Percentiles rank a stretch among this genome's conserved stretches.
phyloP scores from a whole-genome alignment of 2,329 filamentous ascomycete genomes.

The Ramularia endophylla region DNA sequence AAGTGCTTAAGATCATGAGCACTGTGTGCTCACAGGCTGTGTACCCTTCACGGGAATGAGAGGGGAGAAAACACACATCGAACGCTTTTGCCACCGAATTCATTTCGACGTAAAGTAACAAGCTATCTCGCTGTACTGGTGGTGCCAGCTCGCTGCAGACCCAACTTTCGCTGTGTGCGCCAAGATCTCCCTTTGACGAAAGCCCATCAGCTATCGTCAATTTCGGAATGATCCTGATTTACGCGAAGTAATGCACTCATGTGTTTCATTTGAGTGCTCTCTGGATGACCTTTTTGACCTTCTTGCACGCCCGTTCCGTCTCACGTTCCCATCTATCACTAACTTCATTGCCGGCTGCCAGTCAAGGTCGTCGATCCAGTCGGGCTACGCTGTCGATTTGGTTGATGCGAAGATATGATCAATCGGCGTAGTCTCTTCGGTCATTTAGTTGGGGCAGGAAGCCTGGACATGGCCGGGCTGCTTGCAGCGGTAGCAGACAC shows the following conservation, averaged over 20 bases:
- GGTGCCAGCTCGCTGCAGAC: background rate
- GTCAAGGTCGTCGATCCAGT: constrained; percentile 29
- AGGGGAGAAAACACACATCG: too few relatives aligned
- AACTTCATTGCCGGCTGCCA: constrained; percentile 22
- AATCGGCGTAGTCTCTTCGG: constrained; percentile 17
- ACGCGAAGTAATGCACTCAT: background rate
- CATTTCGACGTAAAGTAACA: constrained; percentile 1
- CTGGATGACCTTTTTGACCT: background rate
- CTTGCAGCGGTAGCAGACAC: constrained; percentile 97
- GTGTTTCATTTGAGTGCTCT: background rate
- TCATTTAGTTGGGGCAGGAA: constrained; percentile 72
- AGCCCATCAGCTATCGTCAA: background rate
- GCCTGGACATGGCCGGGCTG: constrained; percentile 85
- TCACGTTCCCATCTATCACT: constrained; percentile 6
- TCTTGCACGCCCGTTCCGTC: background rate
- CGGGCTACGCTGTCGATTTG: constrained; percentile 24
- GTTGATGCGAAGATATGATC: constrained; percentile 15
- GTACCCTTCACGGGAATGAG: too few relatives aligned
- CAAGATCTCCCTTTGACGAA: background rate
- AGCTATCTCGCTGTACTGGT: constrained; percentile 2
- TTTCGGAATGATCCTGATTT: background rate
- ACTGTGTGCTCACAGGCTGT: too few relatives aligned
- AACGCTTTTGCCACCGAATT: constrained; percentile 2
- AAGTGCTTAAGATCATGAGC: too few relatives aligned
- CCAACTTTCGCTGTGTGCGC: background rate